These are phyloP conservation scores for Symbiodinium natans DNA, from an alignment of 73 alveolate species.

Conservation along the genomic window DNA sequence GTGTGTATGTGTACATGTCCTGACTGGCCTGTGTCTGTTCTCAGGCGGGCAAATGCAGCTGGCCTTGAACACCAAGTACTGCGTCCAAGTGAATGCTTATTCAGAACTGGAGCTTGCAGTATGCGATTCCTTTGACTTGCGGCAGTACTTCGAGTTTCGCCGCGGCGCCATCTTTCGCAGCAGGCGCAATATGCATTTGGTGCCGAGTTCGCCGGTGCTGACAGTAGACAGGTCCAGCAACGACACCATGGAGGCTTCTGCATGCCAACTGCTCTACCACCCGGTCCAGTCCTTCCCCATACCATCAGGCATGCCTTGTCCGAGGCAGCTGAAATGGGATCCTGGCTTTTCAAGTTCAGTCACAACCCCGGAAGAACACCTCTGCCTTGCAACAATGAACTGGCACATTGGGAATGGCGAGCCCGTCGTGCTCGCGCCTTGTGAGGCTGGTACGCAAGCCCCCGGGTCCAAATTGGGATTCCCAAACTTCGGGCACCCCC, in stretches of 20 bases:
- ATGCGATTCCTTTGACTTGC: background rate
- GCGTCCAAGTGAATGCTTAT: background rate
- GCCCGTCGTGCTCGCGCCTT: constrained; percentile 2
- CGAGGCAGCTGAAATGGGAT: background rate
- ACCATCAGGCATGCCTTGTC: background rate
- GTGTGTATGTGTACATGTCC: too few relatives aligned
- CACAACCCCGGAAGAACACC: background rate
- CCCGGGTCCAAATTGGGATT: background rate
- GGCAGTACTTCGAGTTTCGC: background rate
- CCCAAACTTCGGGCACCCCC: too few relatives aligned
- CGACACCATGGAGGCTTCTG: background rate
- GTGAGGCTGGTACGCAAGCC: constrained; percentile 28
- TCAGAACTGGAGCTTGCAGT: background rate
- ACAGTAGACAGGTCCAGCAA: background rate
- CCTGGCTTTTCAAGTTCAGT: background rate
- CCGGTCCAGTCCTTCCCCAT: background rate
- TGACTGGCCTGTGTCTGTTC: background rate
- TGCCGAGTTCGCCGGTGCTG: background rate
- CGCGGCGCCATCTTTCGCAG: background rate
- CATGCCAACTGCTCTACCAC: background rate
- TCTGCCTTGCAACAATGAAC: background rate
- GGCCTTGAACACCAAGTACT: background rate
- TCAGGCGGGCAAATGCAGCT: background rate
- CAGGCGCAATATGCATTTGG: background rate
- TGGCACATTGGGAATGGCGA: constrained; percentile 83